Evolutionary conservation across 2,329 filamentous ascomycete genomes (phyloP).

Genomic region (Scedosporium dehoogii): DNA sequence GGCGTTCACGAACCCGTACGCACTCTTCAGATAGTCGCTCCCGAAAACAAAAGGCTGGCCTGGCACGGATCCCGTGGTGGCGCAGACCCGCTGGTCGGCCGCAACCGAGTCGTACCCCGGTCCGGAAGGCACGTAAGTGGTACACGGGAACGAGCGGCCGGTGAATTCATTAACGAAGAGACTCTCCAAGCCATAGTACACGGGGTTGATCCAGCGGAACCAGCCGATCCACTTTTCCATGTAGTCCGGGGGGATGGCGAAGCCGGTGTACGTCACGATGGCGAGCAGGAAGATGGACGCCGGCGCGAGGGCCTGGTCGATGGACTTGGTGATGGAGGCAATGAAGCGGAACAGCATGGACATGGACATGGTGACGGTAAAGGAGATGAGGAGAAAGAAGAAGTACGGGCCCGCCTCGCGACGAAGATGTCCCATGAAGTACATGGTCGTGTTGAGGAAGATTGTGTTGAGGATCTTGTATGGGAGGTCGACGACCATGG

Average conservation of each 20-base stretch:
- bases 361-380: conserved; percentile 50
- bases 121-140: conserved; percentile 12
- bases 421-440: conserved; percentile 28
- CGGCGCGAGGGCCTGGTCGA: conserved; percentile 39
- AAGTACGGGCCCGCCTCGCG: conserved; percentile 53
- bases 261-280: conserved; percentile 47
- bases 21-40: conserved; percentile 32
- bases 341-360: conserved; percentile 51
- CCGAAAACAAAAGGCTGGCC: conserved; percentile 36
- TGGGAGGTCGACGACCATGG: conserved; percentile 23
- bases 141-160: conserved; percentile 23
- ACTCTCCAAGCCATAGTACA: conserved; percentile 39
- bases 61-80: conserved; percentile 34
- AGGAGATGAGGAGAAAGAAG: conserved; percentile 52
- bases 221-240: conserved; percentile 28
- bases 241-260: conserved; percentile 29
- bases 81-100: conserved; percentile 30
- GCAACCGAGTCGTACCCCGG: conserved; percentile 19
- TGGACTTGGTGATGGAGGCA: conserved; percentile 31
- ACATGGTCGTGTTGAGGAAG: conserved; percentile 28
- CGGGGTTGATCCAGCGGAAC: conserved; percentile 56
- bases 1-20: conserved; percentile 34
- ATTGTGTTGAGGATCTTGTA: conserved; percentile 17
- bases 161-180: conserved; percentile 17
- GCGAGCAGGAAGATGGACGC: conserved; percentile 41